phyloP scores from a whole-genome alignment of 2,329 filamentous ascomycete genomes.

The Neopestalotiopsis sp. region DNA sequence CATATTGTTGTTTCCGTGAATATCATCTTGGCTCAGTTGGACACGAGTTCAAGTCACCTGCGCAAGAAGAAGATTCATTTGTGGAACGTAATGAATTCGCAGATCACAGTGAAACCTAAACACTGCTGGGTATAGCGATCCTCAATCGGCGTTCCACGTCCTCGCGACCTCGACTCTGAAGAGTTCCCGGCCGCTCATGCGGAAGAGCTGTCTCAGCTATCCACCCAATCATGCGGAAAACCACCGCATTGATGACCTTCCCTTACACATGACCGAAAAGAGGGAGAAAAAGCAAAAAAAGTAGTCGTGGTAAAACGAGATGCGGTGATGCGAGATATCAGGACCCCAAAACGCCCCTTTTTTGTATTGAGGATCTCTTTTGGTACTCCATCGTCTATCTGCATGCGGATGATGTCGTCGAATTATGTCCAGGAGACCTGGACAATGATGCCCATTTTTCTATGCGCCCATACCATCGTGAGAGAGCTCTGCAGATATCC shows the following conservation, averaged over 20 bases:
- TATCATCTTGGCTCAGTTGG: background rate
- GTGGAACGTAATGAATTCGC: slow-evolving; percentile 67
- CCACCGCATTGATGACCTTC: slow-evolving; percentile 44
- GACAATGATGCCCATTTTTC: slow-evolving; percentile 38
- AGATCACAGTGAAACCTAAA: slow-evolving; percentile 59
- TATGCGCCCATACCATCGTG: slow-evolving; percentile 57
- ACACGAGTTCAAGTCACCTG: slow-evolving; percentile 4
- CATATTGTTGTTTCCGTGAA: background rate
- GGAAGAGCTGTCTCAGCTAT: slow-evolving; percentile 64
- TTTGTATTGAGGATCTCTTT: slow-evolving; percentile 62
- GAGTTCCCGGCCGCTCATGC: slow-evolving; percentile 56
- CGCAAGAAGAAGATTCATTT: slow-evolving; percentile 22
- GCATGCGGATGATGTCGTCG: slow-evolving; percentile 49
- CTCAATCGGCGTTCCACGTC: slow-evolving; percentile 69
- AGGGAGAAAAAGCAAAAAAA: slow-evolving; percentile 52
- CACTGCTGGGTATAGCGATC: slow-evolving; percentile 66
- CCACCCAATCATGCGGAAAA: slow-evolving; percentile 57
- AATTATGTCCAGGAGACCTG: slow-evolving; percentile 36
- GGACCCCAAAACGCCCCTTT: slow-evolving; percentile 76
- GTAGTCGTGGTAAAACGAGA: slow-evolving; percentile 48
- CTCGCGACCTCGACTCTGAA: slow-evolving; percentile 52
- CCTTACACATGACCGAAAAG: slow-evolving; percentile 46
- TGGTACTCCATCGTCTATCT: slow-evolving; percentile 75
- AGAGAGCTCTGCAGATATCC: slow-evolving; percentile 61
- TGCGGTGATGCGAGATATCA: slow-evolving; percentile 76